Evolutionary conservation across 805 yeast genomes (phyloP).

Genomic region (Torulaspora indica): DNA sequence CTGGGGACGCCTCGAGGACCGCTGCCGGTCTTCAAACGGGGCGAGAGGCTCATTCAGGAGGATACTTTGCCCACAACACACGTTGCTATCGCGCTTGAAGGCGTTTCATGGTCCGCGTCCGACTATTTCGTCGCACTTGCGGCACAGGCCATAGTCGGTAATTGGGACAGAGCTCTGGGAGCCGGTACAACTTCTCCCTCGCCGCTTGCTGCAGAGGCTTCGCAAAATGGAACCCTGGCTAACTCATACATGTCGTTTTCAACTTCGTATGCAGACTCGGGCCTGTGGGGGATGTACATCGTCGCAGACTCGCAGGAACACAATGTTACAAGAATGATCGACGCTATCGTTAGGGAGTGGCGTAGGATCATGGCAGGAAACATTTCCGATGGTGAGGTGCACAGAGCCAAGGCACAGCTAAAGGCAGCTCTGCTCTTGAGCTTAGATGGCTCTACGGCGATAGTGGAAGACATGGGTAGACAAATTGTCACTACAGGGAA

Average conservation of each 20-base stretch:
- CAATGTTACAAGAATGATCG: conserved; percentile 60
- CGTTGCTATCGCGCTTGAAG: conserved; percentile 93
- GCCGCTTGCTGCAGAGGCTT: conserved; percentile 59
- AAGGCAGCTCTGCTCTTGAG: conserved; percentile 88
- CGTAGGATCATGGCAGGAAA: conserved; percentile 73
- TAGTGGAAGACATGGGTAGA: conserved; percentile 97
- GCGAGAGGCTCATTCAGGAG: conserved; percentile 81
- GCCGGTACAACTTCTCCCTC: conserved; percentile 81
- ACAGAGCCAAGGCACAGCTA: conserved; percentile 88
- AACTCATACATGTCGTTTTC: conserved; percentile 96
- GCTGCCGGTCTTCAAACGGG: conserved; percentile 75
- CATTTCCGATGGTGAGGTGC: conserved; percentile 78
- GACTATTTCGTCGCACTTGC: conserved; percentile 94
- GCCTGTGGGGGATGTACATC: conserved; percentile 94
- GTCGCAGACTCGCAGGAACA: conserved; percentile 70
- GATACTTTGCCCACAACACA: conserved; percentile 82
- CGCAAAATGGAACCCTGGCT: conserved; percentile 60
- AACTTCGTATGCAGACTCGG: conserved; percentile 95
- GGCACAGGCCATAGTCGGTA: conserved; percentile 94
- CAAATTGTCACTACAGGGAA: conserved; percentile 92
- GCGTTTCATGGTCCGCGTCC: conserved; percentile 94
- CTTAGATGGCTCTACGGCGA: conserved; percentile 90
- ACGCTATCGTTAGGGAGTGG: conserved; percentile 85
- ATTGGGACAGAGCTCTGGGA: conserved; percentile 94
- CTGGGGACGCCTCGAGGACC: conserved; percentile 62